Evolutionary conservation across 164 flowering plant species (phyloP).

Genomic region (Cinnamomum chago): DNA sequence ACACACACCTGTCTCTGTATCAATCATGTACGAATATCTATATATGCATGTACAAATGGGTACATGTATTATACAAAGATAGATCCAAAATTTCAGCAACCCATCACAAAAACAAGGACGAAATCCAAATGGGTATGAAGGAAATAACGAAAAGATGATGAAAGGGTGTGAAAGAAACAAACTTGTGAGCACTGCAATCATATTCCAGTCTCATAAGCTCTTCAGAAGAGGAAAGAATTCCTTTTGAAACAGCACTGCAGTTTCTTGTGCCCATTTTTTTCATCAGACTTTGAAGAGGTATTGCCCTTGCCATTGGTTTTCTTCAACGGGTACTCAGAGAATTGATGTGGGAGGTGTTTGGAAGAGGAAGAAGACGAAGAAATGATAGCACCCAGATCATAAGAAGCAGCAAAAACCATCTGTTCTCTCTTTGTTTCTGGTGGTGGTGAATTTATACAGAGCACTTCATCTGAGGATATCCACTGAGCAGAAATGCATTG

Average conservation of each 20-base stretch:
- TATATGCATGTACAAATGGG: background rate
- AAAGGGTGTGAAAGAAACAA: background rate
- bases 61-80: no score
- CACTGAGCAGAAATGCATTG: background rate
- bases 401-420: no score
- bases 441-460: background rate
- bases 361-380: background rate
- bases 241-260: slow-evolving; percentile 39
- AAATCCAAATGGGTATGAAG: background rate
- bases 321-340: background rate
- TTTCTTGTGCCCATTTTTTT: slow-evolving; percentile 25
- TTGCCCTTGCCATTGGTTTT: slow-evolving; percentile 28
- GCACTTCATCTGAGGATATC: background rate
- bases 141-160: background rate
- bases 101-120: background rate
- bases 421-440: background rate
- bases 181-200: slow-evolving; percentile 81
- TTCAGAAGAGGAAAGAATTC: slow-evolving; percentile 43
- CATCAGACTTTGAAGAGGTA: slow-evolving; percentile 24
- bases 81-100: background rate
- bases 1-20: background rate
- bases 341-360: background rate
- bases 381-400: background rate
- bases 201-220: slow-evolving; percentile 57
- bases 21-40: background rate